Base-by-base conservation (phyloP, 768 basidiomycete genomes). In the Hysterangium stoloniferum region DNA sequence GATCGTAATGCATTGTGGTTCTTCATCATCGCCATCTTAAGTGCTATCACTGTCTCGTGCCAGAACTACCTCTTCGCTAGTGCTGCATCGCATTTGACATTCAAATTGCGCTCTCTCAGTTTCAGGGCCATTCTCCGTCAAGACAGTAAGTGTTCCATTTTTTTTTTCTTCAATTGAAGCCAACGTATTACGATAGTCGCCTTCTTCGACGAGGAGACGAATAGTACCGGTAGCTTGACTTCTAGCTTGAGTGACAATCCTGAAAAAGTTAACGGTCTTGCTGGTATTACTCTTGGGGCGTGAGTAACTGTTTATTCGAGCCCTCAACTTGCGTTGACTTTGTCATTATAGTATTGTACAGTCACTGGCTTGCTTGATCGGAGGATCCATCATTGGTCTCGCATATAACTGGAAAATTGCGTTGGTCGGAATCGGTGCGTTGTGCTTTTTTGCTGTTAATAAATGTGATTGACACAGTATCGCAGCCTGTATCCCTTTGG, bases 161-260 rank as follows among this genome's bases (percentile, higher is more conserved):
- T 37, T 34, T 33, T 44, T 12, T 15, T 15, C 28, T 9, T 42
- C 11, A 5, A 13, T 8, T 42, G 34, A 31, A 52, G 31, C 25
- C 42, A 24, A 57, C 41, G 25, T 44, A 31, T 11, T 8, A 51
- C 47, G 43, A 24, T 24, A 85, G 82, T 89, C 58, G 85, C 84
- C 54, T 94, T 83, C 72, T 96, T 94, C 53, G 92, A 96, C 66
- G 81, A 79, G 66, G 88, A 91, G 22, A 79, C 82, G 64, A 80
- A 96, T 62, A 86, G 73, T 52, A 86, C 90, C 7, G 95, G 95
- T 51, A 73, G 77, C 35, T 71, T 97, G 47, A 93, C 89, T 3
- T 77, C 86, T 1, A 72, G 71, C 48, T 69, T 98, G 38, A 83
- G 86, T 48, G 90, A 94, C 49, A 84, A 88, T 61, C 84, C 94